A percentile compares a stretch with the other conserved stretches of the same genome.
Evolutionary conservation across 257 asterid genomes (phyloP).

Genomic region (Solanum lignicaule): DNA sequence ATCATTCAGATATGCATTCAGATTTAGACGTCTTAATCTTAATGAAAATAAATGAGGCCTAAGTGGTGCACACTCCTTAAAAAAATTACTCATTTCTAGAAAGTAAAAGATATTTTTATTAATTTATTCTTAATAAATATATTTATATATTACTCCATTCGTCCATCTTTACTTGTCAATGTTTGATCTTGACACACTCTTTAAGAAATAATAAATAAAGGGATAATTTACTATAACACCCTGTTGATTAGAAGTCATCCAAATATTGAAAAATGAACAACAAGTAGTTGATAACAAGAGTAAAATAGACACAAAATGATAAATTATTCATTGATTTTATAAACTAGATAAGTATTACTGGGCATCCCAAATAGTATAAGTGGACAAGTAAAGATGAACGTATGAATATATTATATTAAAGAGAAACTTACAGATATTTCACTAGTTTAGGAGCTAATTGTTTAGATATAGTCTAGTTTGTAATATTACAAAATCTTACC

Average conservation of each 20-base stretch:
- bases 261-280: background rate
- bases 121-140: background rate
- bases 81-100: too few species aligned
- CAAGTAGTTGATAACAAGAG: background rate
- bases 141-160: background rate
- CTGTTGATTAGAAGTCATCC: background rate
- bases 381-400: background rate
- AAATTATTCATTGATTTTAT: too few species aligned
- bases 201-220: background rate
- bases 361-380: background rate
- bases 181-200: background rate
- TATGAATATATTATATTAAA: too few species aligned
- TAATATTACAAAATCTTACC: too few species aligned
- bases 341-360: background rate
- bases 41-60: background rate
- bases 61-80: background rate
- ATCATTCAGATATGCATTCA: background rate
- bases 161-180: background rate
- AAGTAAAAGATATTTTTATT: too few species aligned
- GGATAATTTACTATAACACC: background rate
- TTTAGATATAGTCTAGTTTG: too few species aligned
- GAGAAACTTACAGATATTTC: background rate
- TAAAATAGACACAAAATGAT: background rate
- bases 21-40: too few species aligned
- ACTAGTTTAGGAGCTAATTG: background rate